Conservation (phyloP, 306 rosid genomes). For the Glycine latifolia region DNA sequence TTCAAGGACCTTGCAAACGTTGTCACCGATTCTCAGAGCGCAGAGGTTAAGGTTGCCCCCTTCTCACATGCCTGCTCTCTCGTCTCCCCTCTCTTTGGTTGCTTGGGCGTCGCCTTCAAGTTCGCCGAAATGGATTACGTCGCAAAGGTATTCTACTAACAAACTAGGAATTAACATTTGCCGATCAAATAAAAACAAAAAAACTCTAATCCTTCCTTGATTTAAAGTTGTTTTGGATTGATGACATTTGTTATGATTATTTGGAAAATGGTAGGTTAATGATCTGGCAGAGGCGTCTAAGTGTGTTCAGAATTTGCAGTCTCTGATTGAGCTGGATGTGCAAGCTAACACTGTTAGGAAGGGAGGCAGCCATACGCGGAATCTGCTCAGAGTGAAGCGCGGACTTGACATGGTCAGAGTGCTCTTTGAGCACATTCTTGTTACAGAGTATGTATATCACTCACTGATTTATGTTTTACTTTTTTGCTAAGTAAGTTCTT, state of each 20-base stretch:
- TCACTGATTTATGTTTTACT: neutral
- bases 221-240: too few species aligned
- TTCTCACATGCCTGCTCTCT: conserved; percentile 85
- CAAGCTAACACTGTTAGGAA: conserved; percentile 60
- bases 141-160: conserved; percentile 60
- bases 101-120: conserved; percentile 92
- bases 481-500: too few species aligned
- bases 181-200: too few species aligned
- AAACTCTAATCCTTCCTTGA: too few species aligned
- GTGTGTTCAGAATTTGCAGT: conserved; percentile 62
- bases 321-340: conserved; percentile 74
- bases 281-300: conserved; percentile 88
- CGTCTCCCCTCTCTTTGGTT: conserved; percentile 87
- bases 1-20: conserved; percentile 70
- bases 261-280: conserved; percentile 55
- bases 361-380: conserved; percentile 87
- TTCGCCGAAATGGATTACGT: conserved; percentile 94
- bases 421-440: conserved; percentile 78
- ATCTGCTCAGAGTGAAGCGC: conserved; percentile 88
- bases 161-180: too few species aligned
- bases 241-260: neutral
- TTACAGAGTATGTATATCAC: conserved; percentile 65
- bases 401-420: conserved; percentile 91
- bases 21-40: conserved; percentile 57
- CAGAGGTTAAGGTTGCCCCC: conserved; percentile 63